phyloP scores from a whole-genome alignment of 1,284 basidiomycete species.

The Sphaerobolus stellatus region DNA sequence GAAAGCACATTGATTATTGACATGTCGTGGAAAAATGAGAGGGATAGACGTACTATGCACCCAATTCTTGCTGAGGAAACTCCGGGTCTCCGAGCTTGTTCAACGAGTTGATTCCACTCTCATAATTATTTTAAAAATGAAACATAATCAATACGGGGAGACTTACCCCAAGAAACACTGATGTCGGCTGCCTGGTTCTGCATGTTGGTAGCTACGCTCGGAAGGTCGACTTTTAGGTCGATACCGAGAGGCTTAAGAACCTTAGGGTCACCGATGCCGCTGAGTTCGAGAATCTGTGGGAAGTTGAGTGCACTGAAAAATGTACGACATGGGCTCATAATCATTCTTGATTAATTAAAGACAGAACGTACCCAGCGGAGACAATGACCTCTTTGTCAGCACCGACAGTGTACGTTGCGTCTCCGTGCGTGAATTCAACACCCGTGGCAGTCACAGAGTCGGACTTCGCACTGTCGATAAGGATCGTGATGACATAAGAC shows the following conservation, averaged over 20 bases:
- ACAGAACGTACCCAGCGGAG: slow-evolving; percentile 18
- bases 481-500: slow-evolving; percentile 18
- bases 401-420: slow-evolving; percentile 25
- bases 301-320: slow-evolving; percentile 25
- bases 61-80: slow-evolving; percentile 16
- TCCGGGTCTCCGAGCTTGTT: slow-evolving; percentile 18
- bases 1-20: too few relatives aligned
- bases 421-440: slow-evolving; percentile 32
- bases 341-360: not conserved
- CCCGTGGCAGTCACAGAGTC: slow-evolving; percentile 28
- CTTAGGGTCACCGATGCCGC: slow-evolving; percentile 35
- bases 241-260: slow-evolving; percentile 32
- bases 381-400: slow-evolving; percentile 28
- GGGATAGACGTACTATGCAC: slow-evolving; percentile 21
- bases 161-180: not conserved
- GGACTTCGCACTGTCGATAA: slow-evolving; percentile 7
- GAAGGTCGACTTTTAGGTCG: slow-evolving; percentile 33
- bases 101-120: too few relatives aligned
- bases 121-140: too few relatives aligned
- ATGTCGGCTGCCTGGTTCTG: slow-evolving; percentile 28
- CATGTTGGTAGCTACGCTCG: slow-evolving; percentile 33
- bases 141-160: not conserved
- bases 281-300: slow-evolving; percentile 38
- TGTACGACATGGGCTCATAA: not conserved
- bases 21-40: too few relatives aligned